Conservation (phyloP, 140 eudicot species). For the Anethum foeniculum region DNA sequence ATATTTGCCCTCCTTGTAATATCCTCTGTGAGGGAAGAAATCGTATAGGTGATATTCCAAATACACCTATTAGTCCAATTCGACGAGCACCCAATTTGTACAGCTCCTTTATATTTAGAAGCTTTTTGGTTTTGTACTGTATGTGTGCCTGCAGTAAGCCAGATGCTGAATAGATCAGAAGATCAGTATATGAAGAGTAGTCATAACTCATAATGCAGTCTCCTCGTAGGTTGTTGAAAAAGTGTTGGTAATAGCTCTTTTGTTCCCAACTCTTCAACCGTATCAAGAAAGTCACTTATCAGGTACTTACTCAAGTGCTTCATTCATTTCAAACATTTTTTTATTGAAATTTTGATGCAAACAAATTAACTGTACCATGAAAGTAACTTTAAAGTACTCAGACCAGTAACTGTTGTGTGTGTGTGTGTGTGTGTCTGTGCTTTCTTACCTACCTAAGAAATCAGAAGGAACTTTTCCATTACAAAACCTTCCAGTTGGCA, state of each 20-base stretch:
- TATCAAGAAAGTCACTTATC: background rate
- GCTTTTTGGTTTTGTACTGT: background rate
- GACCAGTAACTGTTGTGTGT: background rate
- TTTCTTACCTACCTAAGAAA: constrained; percentile 42
- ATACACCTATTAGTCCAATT: constrained; percentile 13
- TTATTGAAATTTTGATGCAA: background rate
- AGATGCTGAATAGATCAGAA: constrained; percentile 14
- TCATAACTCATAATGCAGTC: constrained; percentile 30
- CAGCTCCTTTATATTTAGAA: constrained; percentile 14
- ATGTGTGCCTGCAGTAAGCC: constrained; percentile 23
- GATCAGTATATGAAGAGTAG: constrained; percentile 24
- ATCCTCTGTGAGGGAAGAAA: constrained; percentile 30
- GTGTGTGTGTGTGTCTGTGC: background rate
- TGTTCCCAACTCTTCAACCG: constrained; percentile 29
- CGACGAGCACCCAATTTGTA: constrained; percentile 26
- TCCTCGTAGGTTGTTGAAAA: constrained; percentile 10
- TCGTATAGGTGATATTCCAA: constrained; percentile 26
- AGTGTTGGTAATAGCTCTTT: constrained; percentile 16
- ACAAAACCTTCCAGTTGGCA: constrained; percentile 78
- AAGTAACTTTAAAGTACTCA: background rate
- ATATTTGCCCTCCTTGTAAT: constrained; percentile 23
- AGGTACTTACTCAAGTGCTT: background rate
- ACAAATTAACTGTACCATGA: background rate
- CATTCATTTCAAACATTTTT: background rate
- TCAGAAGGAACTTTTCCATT: constrained; percentile 89